Percentiles rank a stretch among this genome's conserved stretches.
phyloP scores from a whole-genome alignment of 2,329 filamentous ascomycete species.

The Myriosclerotinia curreyana region DNA sequence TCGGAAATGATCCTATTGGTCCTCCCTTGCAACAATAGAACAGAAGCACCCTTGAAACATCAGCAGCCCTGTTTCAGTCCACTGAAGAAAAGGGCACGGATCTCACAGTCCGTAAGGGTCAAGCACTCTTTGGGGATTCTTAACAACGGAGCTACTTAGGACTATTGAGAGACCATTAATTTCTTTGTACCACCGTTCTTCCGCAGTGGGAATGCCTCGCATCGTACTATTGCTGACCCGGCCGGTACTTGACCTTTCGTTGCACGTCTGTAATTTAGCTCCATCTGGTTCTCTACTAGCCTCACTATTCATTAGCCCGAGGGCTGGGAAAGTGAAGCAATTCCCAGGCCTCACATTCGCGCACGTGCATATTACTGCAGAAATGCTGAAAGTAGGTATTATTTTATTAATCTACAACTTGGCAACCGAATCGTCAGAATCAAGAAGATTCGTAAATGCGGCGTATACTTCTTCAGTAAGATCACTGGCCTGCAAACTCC shows the following conservation, averaged over 20 bases:
- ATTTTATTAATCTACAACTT: constrained; percentile 30
- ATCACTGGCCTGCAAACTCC: constrained; percentile 88
- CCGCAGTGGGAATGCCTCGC: neutral
- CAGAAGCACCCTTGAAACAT: neutral
- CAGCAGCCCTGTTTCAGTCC: neutral
- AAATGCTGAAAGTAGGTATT: neutral
- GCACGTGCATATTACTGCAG: neutral
- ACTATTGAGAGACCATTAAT: constrained; percentile 1
- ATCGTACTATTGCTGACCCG: constrained; percentile 2
- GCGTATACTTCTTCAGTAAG: constrained; percentile 84
- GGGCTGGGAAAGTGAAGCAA: neutral
- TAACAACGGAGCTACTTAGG: neutral
- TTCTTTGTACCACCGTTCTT: neutral
- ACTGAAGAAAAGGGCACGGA: neutral
- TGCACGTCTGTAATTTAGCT: constrained; percentile 24
- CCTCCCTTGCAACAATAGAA: neutral
- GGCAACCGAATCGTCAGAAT: constrained; percentile 57
- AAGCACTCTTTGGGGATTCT: neutral
- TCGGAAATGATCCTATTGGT: neutral
- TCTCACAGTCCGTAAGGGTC: neutral
- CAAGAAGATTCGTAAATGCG: constrained; percentile 74
- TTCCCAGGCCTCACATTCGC: neutral
- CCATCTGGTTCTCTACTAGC: constrained; percentile 18
- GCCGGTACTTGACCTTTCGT: constrained; percentile 12
- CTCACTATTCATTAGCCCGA: neutral